Conservation (phyloP, 164 flowering plant species). For the Berberis vulgaris region DNA sequence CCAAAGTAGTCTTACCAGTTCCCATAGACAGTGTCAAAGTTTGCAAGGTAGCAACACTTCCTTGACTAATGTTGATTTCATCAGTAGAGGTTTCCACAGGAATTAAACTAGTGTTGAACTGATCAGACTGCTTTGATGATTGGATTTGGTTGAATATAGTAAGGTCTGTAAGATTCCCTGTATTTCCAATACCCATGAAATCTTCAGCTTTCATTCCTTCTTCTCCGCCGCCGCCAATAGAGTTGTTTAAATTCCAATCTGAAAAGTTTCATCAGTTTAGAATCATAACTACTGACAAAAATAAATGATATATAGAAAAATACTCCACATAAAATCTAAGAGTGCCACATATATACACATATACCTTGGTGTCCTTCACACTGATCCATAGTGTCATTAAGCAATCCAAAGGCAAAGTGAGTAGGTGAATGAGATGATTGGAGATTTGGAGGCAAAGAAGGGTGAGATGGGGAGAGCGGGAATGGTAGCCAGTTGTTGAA, state of each 20-base stretch:
- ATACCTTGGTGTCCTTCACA: conserved; percentile 68
- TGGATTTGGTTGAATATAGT: conserved; percentile 34
- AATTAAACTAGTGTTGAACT: conserved; percentile 25
- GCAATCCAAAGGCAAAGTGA: conserved; percentile 56
- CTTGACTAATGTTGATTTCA: conserved; percentile 32
- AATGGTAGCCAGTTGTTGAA: conserved; percentile 82
- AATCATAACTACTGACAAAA: not conserved
- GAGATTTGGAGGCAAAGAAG: conserved; percentile 44
- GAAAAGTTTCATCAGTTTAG: conserved; percentile 1
- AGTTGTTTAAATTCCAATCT: conserved; percentile 66
- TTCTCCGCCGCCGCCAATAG: conserved; percentile 35
- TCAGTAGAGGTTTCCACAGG: conserved; percentile 21
- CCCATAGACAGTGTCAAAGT: conserved; percentile 80
- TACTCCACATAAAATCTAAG: not conserved
- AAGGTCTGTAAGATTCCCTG: conserved; percentile 47
- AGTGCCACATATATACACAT: not conserved
- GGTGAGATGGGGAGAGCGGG: conserved; percentile 57
- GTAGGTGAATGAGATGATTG: conserved; percentile 36
- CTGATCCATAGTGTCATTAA: conserved; percentile 40
- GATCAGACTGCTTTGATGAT: conserved; percentile 22
- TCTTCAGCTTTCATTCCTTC: conserved; percentile 75
- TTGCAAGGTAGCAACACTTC: conserved; percentile 43
- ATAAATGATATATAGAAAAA: not conserved
- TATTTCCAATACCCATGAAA: conserved; percentile 66
- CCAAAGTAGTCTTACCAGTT: conserved; percentile 35